These are phyloP conservation scores for Mycosphaerelloides madeirae DNA, from an alignment of 2,329 filamentous ascomycete species.

Conservation along the genomic window DNA sequence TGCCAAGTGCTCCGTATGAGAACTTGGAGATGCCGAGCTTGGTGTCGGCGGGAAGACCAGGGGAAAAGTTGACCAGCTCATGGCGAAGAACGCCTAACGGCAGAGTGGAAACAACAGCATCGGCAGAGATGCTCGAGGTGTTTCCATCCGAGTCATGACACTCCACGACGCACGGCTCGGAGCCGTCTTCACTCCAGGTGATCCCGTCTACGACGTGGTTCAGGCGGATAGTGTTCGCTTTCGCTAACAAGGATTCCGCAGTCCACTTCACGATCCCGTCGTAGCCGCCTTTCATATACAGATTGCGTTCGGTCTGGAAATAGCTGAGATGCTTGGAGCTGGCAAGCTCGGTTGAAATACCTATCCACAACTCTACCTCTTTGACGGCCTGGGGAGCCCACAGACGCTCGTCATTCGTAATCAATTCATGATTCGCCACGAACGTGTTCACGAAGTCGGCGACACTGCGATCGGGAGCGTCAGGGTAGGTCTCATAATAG, in stretches of 20 bases:
- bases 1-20: slow-evolving; percentile 41
- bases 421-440: slow-evolving; percentile 38
- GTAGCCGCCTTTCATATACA: slow-evolving; percentile 46
- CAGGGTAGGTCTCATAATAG: slow-evolving; percentile 39
- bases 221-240: slow-evolving; percentile 35
- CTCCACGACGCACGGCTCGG: slow-evolving; percentile 21
- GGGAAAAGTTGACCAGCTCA: slow-evolving; percentile 38
- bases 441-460: slow-evolving; percentile 40
- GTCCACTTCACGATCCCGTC: slow-evolving; percentile 42
- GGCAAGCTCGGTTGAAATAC: slow-evolving; percentile 39
- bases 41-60: slow-evolving; percentile 35
- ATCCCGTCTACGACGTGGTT: slow-evolving; percentile 38
- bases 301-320: slow-evolving; percentile 42
- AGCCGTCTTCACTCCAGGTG: slow-evolving; percentile 34
- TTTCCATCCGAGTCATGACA: slow-evolving; percentile 23
- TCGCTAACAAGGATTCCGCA: slow-evolving; percentile 31
- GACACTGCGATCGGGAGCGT: slow-evolving; percentile 39
- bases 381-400: slow-evolving; percentile 43
- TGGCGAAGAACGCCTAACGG: slow-evolving; percentile 39
- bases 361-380: slow-evolving; percentile 43
- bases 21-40: slow-evolving; percentile 35
- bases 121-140: slow-evolving; percentile 30
- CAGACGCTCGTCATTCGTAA: slow-evolving; percentile 39
- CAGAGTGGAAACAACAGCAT: slow-evolving; percentile 39
- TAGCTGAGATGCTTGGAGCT: slow-evolving; percentile 42